These are phyloP conservation scores for Metschnikowia gelsemii DNA, from an alignment of 805 yeast genomes.

Conservation along the genomic window DNA sequence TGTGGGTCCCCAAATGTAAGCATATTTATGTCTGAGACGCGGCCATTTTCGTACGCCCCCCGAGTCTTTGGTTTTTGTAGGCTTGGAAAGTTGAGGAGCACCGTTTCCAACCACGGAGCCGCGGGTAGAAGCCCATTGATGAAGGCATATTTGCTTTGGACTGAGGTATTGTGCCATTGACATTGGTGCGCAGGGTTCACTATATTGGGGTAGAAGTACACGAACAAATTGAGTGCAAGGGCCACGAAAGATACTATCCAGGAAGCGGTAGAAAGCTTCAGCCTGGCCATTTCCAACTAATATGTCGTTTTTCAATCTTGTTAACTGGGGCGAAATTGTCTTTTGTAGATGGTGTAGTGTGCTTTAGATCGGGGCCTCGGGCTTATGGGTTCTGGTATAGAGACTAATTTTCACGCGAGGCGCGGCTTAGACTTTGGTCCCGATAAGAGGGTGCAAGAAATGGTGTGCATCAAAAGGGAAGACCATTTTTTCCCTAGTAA, in stretches of 20 bases:
- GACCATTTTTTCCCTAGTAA: too few relatives aligned
- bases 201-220: conserved; percentile 75
- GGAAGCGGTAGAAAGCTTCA: conserved; percentile 14
- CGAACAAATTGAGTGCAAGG: conserved; percentile 54
- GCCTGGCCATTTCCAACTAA: conserved; percentile 4
- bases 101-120: conserved; percentile 16
- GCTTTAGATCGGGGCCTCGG: too few relatives aligned
- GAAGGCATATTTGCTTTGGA: conserved; percentile 14
- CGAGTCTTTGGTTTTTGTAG: conserved; percentile 15
- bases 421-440: too few relatives aligned
- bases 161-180: conserved; percentile 50
- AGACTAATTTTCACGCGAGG: too few relatives aligned
- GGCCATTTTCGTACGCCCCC: conserved; percentile 12
- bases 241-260: conserved; percentile 40
- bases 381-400: too few relatives aligned
- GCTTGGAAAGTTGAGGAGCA: conserved; percentile 26
- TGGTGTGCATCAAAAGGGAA: too few relatives aligned
- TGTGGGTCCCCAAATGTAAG: conserved; percentile 96
- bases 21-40: conserved; percentile 54
- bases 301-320: not conserved
- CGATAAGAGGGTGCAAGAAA: too few relatives aligned
- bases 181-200: conserved; percentile 47
- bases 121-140: conserved; percentile 15
- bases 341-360: too few relatives aligned
- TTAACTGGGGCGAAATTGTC: too few relatives aligned